Percentiles rank a stretch among this genome's conserved stretches.
Evolutionary conservation across 805 yeast genomes (phyloP).

Genomic region (Saccharomycopsis sp.): DNA sequence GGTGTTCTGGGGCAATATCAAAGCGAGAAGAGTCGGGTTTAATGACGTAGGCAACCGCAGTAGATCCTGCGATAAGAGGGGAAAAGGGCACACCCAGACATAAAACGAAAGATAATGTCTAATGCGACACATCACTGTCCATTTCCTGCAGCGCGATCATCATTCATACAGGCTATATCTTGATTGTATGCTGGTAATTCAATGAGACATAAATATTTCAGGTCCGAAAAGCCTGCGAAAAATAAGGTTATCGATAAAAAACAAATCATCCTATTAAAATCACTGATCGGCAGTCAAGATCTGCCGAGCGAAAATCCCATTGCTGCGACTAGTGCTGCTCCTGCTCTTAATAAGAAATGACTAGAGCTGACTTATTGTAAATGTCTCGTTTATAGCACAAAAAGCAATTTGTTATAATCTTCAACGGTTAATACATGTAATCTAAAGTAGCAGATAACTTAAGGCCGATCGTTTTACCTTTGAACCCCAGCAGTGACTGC

Average conservation of each 20-base stretch:
- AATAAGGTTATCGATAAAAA: not conserved
- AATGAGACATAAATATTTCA: not conserved
- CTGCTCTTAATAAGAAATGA: not conserved
- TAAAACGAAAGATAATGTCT: not conserved
- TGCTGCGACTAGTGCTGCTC: not conserved
- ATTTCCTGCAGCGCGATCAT: not conserved
- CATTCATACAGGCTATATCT: not conserved
- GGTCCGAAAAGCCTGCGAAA: not conserved
- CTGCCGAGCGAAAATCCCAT: not conserved
- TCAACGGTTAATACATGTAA: not conserved
- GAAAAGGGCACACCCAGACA: not conserved
- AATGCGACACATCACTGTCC: not conserved
- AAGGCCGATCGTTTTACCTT: not conserved
- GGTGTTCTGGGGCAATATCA: not conserved
- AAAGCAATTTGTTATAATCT: not conserved
- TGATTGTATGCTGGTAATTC: not conserved
- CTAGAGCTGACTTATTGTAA: not conserved
- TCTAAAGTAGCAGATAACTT: not conserved
- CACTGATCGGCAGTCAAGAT: not conserved
- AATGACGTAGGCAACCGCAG: not conserved
- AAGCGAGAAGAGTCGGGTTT: not conserved
- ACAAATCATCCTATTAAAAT: not conserved
- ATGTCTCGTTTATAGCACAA: not conserved
- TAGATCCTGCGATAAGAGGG: not conserved
- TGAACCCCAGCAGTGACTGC: too few species aligned